Evolutionary conservation across 768 basidiomycete species (phyloP), one percentile per base, ranked within the genome.

Genomic region (Chalciporus sphaerocephalus): DNA sequence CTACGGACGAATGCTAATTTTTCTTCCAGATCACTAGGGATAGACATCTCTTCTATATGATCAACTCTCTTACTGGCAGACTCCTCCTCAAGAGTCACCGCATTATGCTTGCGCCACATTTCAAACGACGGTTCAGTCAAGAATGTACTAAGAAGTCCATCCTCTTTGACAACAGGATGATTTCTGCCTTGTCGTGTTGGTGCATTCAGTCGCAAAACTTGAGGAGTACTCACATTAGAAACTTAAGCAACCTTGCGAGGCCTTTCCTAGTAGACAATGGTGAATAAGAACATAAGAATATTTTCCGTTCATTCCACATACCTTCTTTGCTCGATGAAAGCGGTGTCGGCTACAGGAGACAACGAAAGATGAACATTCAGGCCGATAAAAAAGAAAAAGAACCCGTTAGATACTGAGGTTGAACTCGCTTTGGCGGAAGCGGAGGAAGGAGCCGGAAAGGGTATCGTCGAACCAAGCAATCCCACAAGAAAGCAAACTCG

Each of bases 401-500:
- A 16, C 17, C 25, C 37, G 18, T 37, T 30, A 8, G 23, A 33
- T 17, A 74, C 89, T 72, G 56, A 92, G 91, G 82, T 65, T 89
- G 89, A 51, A 98, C 75, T 37, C 92, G 79, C 66, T 98, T 98
- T 0, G 96, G 96, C 13, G 96, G 96, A 23, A 98, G 69, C 3
- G 80, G 69, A 15, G 90, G 84, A 52, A 97, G 77, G 20, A 98
- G 70, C 38, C 96, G 82, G 78, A 97, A 98, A 1, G 96, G 94
- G 70, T 97, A 97, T 43, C 93, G 79, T 53, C 84, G 80, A 41
- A 80, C 65, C 35, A 99, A 73, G 51, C 83, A 85, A 52, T 97
- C 93, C 80, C 90, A 87, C 21, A 98, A 71, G 65, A 87, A 93
- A 9, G 77, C 78, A 62, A 98, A 99, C 63, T 99, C 96, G 6